phyloP scores from a whole-genome alignment of 352 stramenopile genomes.

The Blastocystis sp. region DNA sequence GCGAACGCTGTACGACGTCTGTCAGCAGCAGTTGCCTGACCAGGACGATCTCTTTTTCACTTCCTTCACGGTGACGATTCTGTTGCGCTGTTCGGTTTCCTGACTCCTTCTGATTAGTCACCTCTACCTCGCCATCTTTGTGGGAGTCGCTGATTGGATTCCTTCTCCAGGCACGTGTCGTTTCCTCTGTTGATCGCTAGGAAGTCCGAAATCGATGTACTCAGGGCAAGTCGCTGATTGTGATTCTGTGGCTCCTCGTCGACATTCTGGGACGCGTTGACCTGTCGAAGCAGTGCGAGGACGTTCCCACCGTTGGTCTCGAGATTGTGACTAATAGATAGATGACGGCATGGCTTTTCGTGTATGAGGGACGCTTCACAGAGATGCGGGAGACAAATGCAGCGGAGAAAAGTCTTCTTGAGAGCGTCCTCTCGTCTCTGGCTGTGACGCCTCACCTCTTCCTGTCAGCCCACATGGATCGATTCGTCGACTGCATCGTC shows the following conservation, averaged over 20 bases:
- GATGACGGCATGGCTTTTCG: not conserved
- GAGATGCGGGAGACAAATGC: not conserved
- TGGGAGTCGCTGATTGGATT: not conserved
- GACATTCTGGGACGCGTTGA: not conserved
- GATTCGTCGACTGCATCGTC: not conserved
- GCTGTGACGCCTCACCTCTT: slow-evolving; percentile 1
- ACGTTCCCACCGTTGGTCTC: not conserved
- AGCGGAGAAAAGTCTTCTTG: not conserved
- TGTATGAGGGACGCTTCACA: not conserved
- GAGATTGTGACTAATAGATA: not conserved
- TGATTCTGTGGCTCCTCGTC: not conserved
- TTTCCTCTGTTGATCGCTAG: not conserved
- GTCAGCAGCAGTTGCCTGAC: not conserved
- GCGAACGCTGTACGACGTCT: not conserved
- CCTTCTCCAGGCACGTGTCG: not conserved
- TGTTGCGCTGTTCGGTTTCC: not conserved
- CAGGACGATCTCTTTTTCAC: slow-evolving; percentile 19
- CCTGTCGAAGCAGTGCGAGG: not conserved
- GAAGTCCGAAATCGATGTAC: not conserved
- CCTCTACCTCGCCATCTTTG: not conserved
- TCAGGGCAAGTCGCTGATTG: not conserved
- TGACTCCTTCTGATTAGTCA: not conserved
- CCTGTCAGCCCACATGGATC: not conserved
- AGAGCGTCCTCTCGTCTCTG: not conserved
- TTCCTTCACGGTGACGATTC: not conserved